Evolutionary conservation across 169 alveolate genomes (phyloP).

Genomic region (Plasmodium cynomolgi): DNA sequence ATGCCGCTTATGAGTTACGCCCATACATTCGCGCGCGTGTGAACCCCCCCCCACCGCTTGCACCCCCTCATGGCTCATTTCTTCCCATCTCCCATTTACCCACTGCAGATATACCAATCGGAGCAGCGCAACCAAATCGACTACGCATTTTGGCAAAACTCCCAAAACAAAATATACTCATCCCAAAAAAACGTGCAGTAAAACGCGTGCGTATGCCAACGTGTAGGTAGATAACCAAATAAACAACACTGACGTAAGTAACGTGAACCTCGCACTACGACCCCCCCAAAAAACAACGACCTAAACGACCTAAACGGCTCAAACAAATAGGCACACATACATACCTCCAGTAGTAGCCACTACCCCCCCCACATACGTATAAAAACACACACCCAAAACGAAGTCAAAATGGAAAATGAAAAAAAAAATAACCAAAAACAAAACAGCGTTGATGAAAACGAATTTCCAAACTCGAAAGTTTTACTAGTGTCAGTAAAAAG

Average conservation of each 20-base stretch:
- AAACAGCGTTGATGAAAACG: conserved; percentile 72
- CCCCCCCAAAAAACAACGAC: neutral
- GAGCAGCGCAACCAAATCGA: neutral
- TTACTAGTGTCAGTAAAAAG: conserved; percentile 83
- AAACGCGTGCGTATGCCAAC: neutral
- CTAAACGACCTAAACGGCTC: neutral
- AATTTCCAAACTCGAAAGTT: conserved; percentile 85
- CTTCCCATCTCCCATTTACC: neutral
- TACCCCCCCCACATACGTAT: neutral
- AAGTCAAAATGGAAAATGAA: conserved; percentile 53
- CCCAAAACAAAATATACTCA: neutral
- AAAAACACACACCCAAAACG: neutral
- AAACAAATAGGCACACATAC: neutral
- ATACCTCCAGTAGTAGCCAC: neutral
- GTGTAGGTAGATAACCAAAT: neutral
- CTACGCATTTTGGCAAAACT: neutral
- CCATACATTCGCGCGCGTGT: neutral
- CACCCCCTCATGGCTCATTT: neutral
- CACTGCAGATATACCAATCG: neutral
- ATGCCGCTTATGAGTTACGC: neutral
- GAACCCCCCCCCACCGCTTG: neutral
- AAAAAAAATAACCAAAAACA: conserved; percentile 61
- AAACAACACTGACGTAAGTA: neutral
- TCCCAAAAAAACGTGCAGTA: neutral
- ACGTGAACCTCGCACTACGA: neutral